Conservation (phyloP, 306 rosid genomes). For the Coriaria nepalensis region DNA sequence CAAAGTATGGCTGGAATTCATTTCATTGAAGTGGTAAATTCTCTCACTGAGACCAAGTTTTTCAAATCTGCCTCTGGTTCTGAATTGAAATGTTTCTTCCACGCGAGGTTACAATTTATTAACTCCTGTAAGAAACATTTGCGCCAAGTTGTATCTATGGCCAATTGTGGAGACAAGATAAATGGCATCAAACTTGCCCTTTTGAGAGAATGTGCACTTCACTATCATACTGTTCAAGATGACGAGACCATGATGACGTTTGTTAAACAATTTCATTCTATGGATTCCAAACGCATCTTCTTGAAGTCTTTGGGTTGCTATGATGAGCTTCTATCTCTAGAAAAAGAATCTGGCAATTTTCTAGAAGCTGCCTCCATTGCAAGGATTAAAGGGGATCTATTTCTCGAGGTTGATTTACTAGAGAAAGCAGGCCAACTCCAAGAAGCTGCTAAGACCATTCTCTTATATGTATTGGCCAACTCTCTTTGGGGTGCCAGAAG, state of each 20-base stretch:
- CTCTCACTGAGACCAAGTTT: conserved; percentile 18
- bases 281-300: conserved; percentile 34
- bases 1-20: conserved; percentile 20
- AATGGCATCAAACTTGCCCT: conserved; percentile 23
- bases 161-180: conserved; percentile 7
- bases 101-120: conserved; percentile 27
- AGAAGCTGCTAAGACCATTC: conserved; percentile 24
- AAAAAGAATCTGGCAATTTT: conserved; percentile 37
- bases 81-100: background rate
- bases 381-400: conserved; percentile 31
- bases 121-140: conserved; percentile 26
- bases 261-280: conserved; percentile 37
- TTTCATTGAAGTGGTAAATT: conserved; percentile 30
- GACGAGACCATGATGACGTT: conserved; percentile 37
- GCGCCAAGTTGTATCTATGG: conserved; percentile 4
- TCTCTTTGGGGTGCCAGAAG: conserved; percentile 43
- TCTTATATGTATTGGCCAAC: conserved; percentile 24
- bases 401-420: conserved; percentile 30
- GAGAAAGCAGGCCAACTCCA: conserved; percentile 24
- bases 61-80: conserved; percentile 2
- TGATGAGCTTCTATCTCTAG: conserved; percentile 40
- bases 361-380: conserved; percentile 31
- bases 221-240: conserved; percentile 25
- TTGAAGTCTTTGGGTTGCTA: conserved; percentile 27
- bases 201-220: conserved; percentile 30